These are phyloP conservation scores for Lentinus polychrous DNA, from an alignment of 1,284 basidiomycete genomes.

Conservation along the genomic window DNA sequence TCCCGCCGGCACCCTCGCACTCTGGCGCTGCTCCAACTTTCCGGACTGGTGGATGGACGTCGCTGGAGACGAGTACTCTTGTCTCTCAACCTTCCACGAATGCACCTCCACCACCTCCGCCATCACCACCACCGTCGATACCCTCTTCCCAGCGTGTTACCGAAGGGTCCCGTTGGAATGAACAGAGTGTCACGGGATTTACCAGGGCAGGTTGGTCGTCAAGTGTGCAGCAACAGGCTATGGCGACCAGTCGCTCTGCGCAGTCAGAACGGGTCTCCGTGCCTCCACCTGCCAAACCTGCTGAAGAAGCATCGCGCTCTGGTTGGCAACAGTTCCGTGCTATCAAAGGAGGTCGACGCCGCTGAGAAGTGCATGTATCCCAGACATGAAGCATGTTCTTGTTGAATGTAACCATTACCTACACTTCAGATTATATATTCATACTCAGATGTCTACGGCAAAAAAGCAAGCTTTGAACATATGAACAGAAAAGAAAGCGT, in stretches of 20 bases:
- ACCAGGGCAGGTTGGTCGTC: background rate
- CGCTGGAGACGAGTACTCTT: slow-evolving; percentile 38
- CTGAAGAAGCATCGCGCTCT: slow-evolving; percentile 23
- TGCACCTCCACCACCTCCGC: background rate
- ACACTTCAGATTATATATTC: background rate
- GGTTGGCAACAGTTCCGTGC: slow-evolving; percentile 52
- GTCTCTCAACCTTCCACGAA: background rate
- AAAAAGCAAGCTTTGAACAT: background rate
- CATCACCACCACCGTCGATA: background rate
- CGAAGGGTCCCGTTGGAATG: background rate
- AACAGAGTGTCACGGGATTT: background rate
- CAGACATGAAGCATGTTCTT: background rate
- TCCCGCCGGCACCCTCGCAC: slow-evolving; percentile 14
- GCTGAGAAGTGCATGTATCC: slow-evolving; percentile 9
- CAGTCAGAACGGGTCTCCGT: background rate
- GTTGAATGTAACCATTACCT: slow-evolving; percentile 6
- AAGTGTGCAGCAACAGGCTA: background rate
- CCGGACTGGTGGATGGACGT: slow-evolving; percentile 53
- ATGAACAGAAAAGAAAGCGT: slow-evolving; percentile 2
- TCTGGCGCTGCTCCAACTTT: slow-evolving; percentile 35
- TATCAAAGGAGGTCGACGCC: slow-evolving; percentile 20
- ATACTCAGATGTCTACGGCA: slow-evolving; percentile 1
- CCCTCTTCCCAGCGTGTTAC: no score
- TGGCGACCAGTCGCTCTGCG: background rate
- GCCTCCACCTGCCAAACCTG: background rate